Percentiles rank a stretch among this genome's conserved stretches.
These are phyloP conservation scores for Fistulifera solaris DNA, from an alignment of 108 stramenopile genomes.

Conservation along the genomic window DNA sequence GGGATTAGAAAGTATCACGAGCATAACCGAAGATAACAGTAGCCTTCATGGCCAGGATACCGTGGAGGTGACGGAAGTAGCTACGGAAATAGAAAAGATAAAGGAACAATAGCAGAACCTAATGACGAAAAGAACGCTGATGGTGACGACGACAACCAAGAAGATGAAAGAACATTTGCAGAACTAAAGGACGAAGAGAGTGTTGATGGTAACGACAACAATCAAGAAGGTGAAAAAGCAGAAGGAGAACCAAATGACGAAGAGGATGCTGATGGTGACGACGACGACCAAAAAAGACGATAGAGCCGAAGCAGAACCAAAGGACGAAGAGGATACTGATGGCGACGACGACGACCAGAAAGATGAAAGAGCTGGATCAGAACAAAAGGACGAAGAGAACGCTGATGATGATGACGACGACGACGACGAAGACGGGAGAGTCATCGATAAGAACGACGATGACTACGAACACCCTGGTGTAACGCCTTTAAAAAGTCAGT, in stretches of 20 bases:
- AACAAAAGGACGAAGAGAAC: neutral
- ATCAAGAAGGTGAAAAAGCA: slow-evolving; percentile 2
- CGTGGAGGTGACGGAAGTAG: neutral
- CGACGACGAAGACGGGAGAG: slow-evolving; percentile 1
- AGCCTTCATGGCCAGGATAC: slow-evolving; percentile 16
- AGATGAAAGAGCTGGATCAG: neutral
- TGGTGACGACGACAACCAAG: neutral
- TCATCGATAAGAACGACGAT: neutral
- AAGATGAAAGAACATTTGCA: slow-evolving; percentile 4
- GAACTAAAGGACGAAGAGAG: neutral
- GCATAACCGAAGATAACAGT: slow-evolving; percentile 15
- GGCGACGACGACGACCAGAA: slow-evolving; percentile 2
- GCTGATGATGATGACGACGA: neutral
- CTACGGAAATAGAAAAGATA: slow-evolving; percentile 1
- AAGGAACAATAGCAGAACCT: neutral
- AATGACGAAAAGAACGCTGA: neutral
- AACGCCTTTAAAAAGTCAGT: too few relatives aligned
- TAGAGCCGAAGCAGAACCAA: neutral
- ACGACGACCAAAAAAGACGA: slow-evolving; percentile 4
- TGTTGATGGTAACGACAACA: neutral
- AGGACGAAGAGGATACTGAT: slow-evolving; percentile 18
- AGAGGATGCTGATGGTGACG: neutral
- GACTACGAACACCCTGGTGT: neutral
- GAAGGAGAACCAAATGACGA: too few relatives aligned
- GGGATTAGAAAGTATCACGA: neutral